These are phyloP conservation scores for Talaromyces sp. DNA, from an alignment of 2,329 filamentous ascomycete species.

Conservation along the genomic window DNA sequence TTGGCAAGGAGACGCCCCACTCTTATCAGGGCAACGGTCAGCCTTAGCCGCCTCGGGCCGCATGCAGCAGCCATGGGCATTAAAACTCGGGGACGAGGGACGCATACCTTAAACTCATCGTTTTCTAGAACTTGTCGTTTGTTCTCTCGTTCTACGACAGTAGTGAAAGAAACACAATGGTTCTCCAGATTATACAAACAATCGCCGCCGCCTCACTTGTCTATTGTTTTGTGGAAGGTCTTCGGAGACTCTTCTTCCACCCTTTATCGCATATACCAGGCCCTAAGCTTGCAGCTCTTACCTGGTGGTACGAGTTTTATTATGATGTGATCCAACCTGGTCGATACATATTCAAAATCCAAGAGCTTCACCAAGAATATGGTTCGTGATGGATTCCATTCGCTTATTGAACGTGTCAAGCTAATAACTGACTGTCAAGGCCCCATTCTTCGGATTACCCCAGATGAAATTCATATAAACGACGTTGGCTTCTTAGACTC, in stretches of 20 bases:
- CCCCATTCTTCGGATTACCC: slow-evolving; percentile 21
- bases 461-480: slow-evolving; percentile 20
- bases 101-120: neutral
- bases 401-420: neutral
- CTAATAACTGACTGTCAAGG: slow-evolving; percentile 11
- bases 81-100: neutral
- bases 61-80: too few relatives aligned
- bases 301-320: slow-evolving; percentile 24
- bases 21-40: too few relatives aligned
- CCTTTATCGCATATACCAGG: slow-evolving; percentile 31
- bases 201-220: neutral
- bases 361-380: slow-evolving; percentile 29
- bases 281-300: slow-evolving; percentile 25
- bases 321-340: slow-evolving; percentile 24
- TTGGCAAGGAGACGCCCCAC: too few relatives aligned
- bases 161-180: neutral
- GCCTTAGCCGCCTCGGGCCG: too few relatives aligned
- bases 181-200: neutral
- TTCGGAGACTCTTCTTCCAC: slow-evolving; percentile 21
- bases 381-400: slow-evolving; percentile 18
- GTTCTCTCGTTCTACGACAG: neutral
- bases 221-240: neutral
- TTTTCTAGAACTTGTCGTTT: too few relatives aligned
- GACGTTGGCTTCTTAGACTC: slow-evolving; percentile 22
- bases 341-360: slow-evolving; percentile 27